Percentiles rank a stretch among this genome's conserved stretches.
These are phyloP conservation scores for Vitis hybrid DNA, from an alignment of 177 flowering plant species.

Conservation along the genomic window DNA sequence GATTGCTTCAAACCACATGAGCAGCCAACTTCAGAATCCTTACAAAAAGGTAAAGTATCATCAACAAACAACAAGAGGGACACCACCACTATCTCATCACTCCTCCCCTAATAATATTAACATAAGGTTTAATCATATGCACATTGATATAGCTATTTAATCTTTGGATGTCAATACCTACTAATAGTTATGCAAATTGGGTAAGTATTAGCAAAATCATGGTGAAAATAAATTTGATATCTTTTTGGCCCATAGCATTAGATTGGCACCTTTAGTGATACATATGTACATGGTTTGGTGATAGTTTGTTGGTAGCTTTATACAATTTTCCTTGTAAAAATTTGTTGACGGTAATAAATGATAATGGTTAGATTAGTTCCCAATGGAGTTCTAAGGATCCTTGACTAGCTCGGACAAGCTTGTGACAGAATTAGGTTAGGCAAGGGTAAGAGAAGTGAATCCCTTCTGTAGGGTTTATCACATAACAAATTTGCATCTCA, in stretches of 20 bases:
- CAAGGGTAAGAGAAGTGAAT: neutral
- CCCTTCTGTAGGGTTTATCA: neutral
- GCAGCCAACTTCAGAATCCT: no score
- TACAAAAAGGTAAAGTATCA: no score
- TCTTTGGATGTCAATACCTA: neutral
- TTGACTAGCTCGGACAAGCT: neutral
- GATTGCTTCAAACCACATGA: no score
- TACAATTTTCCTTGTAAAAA: neutral
- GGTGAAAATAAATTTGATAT: neutral
- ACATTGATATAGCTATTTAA: neutral
- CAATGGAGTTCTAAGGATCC: neutral
- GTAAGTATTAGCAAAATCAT: neutral
- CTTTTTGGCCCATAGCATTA: neutral
- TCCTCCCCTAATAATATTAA: no score
- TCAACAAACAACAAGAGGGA: no score
- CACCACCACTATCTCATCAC: no score
- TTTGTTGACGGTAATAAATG: neutral
- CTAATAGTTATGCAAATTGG: neutral
- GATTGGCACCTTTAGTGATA: neutral
- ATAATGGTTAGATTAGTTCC: neutral
- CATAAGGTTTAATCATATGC: neutral
- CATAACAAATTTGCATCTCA: neutral
- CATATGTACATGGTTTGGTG: neutral
- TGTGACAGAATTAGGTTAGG: neutral
- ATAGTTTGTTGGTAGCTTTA: neutral